Evolutionary conservation across 129 eudicot species (phyloP).

Genomic region (Artemisia tridentata): DNA sequence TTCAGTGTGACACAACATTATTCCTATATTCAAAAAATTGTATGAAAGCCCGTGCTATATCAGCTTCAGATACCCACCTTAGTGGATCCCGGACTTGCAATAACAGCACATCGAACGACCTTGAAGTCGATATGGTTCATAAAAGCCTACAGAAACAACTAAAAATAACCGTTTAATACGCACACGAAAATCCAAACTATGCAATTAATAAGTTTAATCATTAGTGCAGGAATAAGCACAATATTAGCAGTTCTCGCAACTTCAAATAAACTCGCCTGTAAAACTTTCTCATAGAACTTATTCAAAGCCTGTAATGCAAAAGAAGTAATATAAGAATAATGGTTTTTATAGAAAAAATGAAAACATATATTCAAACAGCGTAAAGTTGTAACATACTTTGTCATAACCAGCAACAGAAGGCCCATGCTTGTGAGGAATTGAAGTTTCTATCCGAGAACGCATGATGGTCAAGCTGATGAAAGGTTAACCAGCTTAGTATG

Average conservation of each 20-base stretch:
- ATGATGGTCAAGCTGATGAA: constrained; percentile 64
- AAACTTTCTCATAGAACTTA: constrained; percentile 81
- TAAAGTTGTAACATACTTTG: constrained; percentile 49
- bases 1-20: no score
- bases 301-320: constrained; percentile 69
- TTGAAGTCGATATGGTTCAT: constrained; percentile 80
- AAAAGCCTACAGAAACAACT: constrained; percentile 53
- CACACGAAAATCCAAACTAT: constrained; percentile 18
- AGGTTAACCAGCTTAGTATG: constrained; percentile 13
- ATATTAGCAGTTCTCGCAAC: not conserved
- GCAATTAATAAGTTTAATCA: constrained; percentile 7
- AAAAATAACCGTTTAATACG: not conserved
- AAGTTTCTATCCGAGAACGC: constrained; percentile 77
- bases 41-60: not conserved
- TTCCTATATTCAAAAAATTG: no score
- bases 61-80: constrained; percentile 43
- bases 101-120: constrained; percentile 93
- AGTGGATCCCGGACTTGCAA: constrained; percentile 98
- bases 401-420: constrained; percentile 98
- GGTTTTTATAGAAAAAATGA: not conserved
- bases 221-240: not conserved
- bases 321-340: constrained; percentile 4
- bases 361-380: not conserved
- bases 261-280: constrained; percentile 50
- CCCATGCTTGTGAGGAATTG: constrained; percentile 97